Base-by-base conservation (phyloP, 768 basidiomycete species). In the Phaffia tasmanica region DNA sequence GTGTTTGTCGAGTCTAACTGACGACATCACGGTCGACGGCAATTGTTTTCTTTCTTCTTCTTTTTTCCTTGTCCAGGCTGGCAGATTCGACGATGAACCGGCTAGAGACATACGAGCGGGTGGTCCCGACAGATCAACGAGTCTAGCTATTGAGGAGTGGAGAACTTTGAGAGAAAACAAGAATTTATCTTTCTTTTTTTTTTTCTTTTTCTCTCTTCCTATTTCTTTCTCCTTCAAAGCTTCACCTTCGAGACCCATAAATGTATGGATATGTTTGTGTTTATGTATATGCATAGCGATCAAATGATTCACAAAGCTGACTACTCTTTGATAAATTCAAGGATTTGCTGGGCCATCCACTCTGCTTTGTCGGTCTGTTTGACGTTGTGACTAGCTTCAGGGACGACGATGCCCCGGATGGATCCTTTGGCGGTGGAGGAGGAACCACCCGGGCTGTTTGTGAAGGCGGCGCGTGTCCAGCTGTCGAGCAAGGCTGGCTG, bases 311-410 rank as follows among this genome's bases (percentile, higher is more conserved):
- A 27, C 4, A 18, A n/a, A 4, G 18, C 18, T 16, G 8, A 5
- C 16, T 18, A 53, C n/a, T 35, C 32, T 19, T 21, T 18, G 19
- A 59, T 59, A 47, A 59, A 59, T 47, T 21, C 19, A 1, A 59
- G 58, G n/a, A 59, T 47, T 32, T 42, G 16, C 18, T 19, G 7
- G 58, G 48, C 35, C 27, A 59, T 35, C 15, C 21, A 8, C 1
- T 19, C 8, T 18, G 29, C 23, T 32, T 23, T 14, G 5, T 46
- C 58, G 4, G 29, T 14, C 29, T 59, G 35, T 47, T 59, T 59
- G 58, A 59, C 58, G 21, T 59, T 59, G 58, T 59, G 58, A 25
- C 29, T 59, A 16, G 58, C 58, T 16, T 32, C 58, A 15, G 58
- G 35, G 18, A 59, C 9, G 16, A 47, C 14, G 5, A 35, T 47